A percentile compares a stretch with the other conserved stretches of the same genome.
Conservation (phyloP, 2,329 filamentous ascomycete species). For the Esteya vermicola region DNA sequence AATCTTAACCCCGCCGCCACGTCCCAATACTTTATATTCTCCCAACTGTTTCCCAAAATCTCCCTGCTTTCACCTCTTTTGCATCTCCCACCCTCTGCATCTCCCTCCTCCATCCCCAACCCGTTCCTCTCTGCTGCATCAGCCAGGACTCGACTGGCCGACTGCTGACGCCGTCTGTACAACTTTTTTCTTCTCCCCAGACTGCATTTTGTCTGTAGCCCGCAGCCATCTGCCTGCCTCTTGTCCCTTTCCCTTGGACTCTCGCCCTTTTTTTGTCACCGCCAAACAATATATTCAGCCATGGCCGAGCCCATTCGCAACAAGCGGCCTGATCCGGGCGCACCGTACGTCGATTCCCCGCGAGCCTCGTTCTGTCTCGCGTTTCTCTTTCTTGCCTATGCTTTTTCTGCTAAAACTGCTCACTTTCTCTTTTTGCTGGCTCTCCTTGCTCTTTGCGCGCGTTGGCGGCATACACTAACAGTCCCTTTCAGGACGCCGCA, state of each 20-base stretch:
- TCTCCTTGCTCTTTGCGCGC: neutral
- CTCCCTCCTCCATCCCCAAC: neutral
- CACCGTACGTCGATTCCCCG: constrained; percentile 35
- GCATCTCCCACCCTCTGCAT: neutral
- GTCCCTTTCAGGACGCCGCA: constrained; percentile 67
- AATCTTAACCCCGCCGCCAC: constrained; percentile 12
- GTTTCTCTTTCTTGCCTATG: neutral
- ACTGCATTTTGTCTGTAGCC: neutral
- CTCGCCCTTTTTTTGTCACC: constrained; percentile 6
- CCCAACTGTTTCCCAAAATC: constrained; percentile 5
- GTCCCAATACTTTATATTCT: constrained; percentile 3
- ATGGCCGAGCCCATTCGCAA: constrained; percentile 53
- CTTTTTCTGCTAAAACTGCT: neutral
- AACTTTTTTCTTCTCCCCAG: neutral
- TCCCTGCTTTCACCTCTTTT: constrained; percentile 1
- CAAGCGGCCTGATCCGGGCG: constrained; percentile 43
- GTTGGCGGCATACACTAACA: constrained; percentile 4
- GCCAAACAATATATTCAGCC: constrained; percentile 11
- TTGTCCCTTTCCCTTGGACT: neutral
- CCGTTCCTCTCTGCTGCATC: neutral
- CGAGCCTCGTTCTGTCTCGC: neutral
- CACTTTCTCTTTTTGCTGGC: neutral
- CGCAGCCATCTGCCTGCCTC: constrained; percentile 4
- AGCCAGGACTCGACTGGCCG: neutral
- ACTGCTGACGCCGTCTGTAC: neutral